phyloP scores from a whole-genome alignment of 768 basidiomycete species.

The Boletus patriciae region DNA sequence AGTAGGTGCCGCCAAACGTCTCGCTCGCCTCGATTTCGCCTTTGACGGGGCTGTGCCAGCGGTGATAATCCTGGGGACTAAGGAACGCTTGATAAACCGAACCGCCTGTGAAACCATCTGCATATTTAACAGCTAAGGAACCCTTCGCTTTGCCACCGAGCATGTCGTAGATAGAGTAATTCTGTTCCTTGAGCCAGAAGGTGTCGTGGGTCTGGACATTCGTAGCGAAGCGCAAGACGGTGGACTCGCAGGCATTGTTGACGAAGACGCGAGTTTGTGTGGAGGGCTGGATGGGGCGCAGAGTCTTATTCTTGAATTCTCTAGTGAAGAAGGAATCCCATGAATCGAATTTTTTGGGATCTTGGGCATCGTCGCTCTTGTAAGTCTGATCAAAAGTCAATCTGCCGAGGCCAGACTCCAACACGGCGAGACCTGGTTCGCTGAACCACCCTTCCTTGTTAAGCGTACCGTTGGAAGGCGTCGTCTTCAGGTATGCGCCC shows the following conservation, averaged over 20 bases:
- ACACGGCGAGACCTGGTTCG: not conserved
- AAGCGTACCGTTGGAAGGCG: too few relatives aligned
- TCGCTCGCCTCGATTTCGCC: conserved; percentile 38
- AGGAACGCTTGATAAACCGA: conserved; percentile 58
- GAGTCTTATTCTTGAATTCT: conserved; percentile 22
- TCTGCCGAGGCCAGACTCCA: not conserved
- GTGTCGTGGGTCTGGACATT: conserved; percentile 42
- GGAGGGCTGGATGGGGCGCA: too few relatives aligned
- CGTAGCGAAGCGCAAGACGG: conserved; percentile 34
- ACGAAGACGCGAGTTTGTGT: too few relatives aligned
- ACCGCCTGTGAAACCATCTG: conserved; percentile 43
- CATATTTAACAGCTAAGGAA: conserved; percentile 15
- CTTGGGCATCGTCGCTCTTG: not conserved
- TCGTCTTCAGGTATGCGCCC: too few relatives aligned
- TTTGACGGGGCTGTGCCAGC: conserved; percentile 58
- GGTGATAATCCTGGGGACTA: conserved; percentile 51
- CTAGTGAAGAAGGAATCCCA: conserved; percentile 59
- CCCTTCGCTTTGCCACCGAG: conserved; percentile 28
- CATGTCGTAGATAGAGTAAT: conserved; percentile 58
- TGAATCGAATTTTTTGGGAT: too few relatives aligned
- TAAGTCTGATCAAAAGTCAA: not conserved
- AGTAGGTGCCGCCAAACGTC: conserved; percentile 29
- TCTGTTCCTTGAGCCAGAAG: conserved; percentile 61
- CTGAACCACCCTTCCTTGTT: too few relatives aligned
- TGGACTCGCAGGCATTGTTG: conserved; percentile 53